Percentiles rank a stretch among this genome's conserved stretches.
phyloP scores from a whole-genome alignment of 2,329 filamentous ascomycete genomes.

The Penicillium sp. region DNA sequence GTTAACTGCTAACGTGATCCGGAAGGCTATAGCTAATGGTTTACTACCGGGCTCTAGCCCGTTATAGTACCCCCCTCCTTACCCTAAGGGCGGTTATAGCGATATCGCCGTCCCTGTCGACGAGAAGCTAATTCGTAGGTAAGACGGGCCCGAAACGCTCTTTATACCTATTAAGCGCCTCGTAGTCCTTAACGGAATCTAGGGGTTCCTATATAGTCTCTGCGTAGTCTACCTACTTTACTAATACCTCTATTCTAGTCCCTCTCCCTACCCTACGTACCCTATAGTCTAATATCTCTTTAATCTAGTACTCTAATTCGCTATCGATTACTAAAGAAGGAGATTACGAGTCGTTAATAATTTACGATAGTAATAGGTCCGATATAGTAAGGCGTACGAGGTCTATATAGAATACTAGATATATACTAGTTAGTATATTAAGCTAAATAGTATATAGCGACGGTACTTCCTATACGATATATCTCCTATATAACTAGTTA shows the following conservation, averaged over 20 bases:
- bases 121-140: not conserved
- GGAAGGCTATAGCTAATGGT: too few species aligned
- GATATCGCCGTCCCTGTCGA: not conserved
- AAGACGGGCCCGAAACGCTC: not conserved
- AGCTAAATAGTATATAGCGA: not conserved
- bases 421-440: not conserved
- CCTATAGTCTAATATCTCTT: too few species aligned
- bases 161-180: not conserved
- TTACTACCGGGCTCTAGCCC: too few species aligned
- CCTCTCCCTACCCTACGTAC: not conserved
- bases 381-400: too few species aligned
- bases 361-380: too few species aligned
- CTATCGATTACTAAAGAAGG: too few species aligned
- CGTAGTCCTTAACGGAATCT: not conserved
- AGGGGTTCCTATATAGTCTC: not conserved
- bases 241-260: not conserved
- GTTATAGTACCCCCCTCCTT: constrained; percentile 6
- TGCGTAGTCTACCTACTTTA: not conserved
- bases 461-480: not conserved
- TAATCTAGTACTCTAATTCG: too few species aligned
- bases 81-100: too few species aligned
- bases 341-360: too few species aligned
- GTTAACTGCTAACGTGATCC: too few species aligned
- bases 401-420: too few species aligned
- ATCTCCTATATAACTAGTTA: not conserved